These are phyloP conservation scores for Ochromonadaceae sp. DNA, from an alignment of 352 stramenopile species.

Conservation along the genomic window DNA sequence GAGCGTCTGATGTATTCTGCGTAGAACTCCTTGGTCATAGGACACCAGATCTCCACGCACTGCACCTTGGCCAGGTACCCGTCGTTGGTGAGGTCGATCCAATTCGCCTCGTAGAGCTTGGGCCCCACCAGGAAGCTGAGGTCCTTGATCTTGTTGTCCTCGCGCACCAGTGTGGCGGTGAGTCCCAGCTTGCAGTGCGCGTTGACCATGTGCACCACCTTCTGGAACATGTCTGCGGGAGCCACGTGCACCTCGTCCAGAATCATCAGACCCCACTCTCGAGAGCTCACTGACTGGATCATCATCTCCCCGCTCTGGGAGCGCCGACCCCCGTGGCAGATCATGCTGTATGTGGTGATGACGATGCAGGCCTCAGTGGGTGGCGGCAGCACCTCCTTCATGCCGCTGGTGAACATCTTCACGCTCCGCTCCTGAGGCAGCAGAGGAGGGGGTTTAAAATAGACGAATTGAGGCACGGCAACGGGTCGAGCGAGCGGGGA, in stretches of 20 bases:
- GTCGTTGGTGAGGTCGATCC: slow-evolving; percentile 91
- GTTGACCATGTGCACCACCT: slow-evolving; percentile 77
- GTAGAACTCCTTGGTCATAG: slow-evolving; percentile 96
- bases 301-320: slow-evolving; percentile 73
- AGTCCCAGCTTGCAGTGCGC: slow-evolving; percentile 94
- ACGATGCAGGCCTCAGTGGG: slow-evolving; percentile 43
- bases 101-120: slow-evolving; percentile 95
- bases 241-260: slow-evolving; percentile 94
- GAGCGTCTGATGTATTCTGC: slow-evolving; percentile 52
- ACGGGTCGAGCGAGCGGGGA: no score
- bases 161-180: slow-evolving; percentile 93
- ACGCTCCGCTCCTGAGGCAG: slow-evolving; percentile 38
- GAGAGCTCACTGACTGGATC: slow-evolving; percentile 84
- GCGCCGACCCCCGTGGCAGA: slow-evolving; percentile 74
- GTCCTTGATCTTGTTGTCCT: slow-evolving; percentile 96
- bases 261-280: slow-evolving; percentile 93
- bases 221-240: slow-evolving; percentile 95
- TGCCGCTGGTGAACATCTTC: slow-evolving; percentile 47
- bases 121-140: slow-evolving; percentile 98
- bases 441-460: no score
- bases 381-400: slow-evolving; percentile 48
- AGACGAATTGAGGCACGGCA: no score
- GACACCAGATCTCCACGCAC: slow-evolving; percentile 96
- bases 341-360: slow-evolving; percentile 96
- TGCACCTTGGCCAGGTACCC: slow-evolving; percentile 46